Evolutionary conservation across 179 eudicot species (phyloP).

Genomic region (Silene coronaria): DNA sequence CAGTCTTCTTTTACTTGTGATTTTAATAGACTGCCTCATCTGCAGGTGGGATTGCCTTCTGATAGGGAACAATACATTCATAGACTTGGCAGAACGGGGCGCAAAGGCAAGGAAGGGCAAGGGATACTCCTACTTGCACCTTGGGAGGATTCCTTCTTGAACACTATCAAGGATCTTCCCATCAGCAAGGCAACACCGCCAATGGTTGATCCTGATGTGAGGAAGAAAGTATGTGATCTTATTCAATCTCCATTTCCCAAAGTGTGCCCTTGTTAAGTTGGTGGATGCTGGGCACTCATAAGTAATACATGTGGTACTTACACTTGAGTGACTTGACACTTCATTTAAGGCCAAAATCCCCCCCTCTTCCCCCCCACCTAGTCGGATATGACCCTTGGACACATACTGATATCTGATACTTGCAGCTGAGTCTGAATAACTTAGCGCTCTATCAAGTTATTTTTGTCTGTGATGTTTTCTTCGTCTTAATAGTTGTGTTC

Average conservation of each 20-base stretch:
- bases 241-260: neutral
- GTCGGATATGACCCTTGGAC: neutral
- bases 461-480: neutral
- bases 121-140: conserved; percentile 85
- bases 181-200: conserved; percentile 54
- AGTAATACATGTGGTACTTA: neutral
- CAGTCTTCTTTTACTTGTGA: neutral
- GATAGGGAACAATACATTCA: conserved; percentile 91
- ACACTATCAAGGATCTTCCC: conserved; percentile 64
- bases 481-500: neutral
- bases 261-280: neutral
- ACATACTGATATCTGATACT: neutral
- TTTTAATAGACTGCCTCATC: neutral
- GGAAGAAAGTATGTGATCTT: conserved; percentile 50
- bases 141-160: conserved; percentile 88
- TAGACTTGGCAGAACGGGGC: conserved; percentile 95
- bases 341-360: neutral
- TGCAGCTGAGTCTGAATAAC: neutral
- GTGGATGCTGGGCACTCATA: neutral
- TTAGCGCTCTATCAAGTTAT: neutral
- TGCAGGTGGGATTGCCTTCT: conserved; percentile 81
- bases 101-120: conserved; percentile 95
- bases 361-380: neutral
- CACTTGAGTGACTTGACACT: neutral
- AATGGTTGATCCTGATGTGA: conserved; percentile 61